Conservation (phyloP, 164 flowering plant species). For the Kalanchoe fedtschenkoi region DNA sequence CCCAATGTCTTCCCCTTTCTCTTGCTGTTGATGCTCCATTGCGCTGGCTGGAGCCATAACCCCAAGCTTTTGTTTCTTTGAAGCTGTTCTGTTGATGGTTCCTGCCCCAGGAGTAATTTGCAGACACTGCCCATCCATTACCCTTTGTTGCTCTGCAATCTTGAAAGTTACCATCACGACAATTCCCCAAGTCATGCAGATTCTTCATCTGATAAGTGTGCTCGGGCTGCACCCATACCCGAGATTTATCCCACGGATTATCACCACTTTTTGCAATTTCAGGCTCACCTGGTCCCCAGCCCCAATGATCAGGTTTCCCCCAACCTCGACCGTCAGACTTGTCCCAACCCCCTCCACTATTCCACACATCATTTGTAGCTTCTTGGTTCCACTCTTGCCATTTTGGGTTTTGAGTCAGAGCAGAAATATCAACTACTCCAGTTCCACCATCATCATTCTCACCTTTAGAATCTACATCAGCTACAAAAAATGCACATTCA, state of each 20-base stretch:
- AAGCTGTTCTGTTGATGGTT: constrained; percentile 4
- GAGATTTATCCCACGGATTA: constrained; percentile 32
- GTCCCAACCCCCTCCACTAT: constrained; percentile 1
- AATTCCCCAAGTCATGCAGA: constrained; percentile 11
- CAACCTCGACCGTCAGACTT: too few relatives aligned
- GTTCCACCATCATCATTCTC: constrained; percentile 1
- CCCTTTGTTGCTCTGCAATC: constrained; percentile 5
- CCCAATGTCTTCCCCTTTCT: constrained; percentile 13
- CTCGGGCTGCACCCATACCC: constrained; percentile 12
- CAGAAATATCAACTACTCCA: constrained; percentile 9
- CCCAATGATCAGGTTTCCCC: background rate
- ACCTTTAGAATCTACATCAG: constrained; percentile 17
- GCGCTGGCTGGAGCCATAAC: constrained; percentile 4
- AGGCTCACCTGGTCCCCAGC: constrained; percentile 14
- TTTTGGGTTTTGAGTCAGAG: constrained; percentile 3
- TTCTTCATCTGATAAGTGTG: background rate
- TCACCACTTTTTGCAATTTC: constrained; percentile 8
- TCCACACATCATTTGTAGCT: constrained; percentile 3
- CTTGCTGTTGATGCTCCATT: constrained; percentile 7
- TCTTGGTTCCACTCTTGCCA: constrained; percentile 9
- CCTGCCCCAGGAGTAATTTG: constrained; percentile 13
- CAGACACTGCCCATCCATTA: constrained; percentile 17
- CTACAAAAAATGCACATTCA: constrained; percentile 19
- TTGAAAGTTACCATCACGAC: constrained; percentile 20
- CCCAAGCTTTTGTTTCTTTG: constrained; percentile 3